Conservation (phyloP, 331 rosid species). For the Malus hybrid region DNA sequence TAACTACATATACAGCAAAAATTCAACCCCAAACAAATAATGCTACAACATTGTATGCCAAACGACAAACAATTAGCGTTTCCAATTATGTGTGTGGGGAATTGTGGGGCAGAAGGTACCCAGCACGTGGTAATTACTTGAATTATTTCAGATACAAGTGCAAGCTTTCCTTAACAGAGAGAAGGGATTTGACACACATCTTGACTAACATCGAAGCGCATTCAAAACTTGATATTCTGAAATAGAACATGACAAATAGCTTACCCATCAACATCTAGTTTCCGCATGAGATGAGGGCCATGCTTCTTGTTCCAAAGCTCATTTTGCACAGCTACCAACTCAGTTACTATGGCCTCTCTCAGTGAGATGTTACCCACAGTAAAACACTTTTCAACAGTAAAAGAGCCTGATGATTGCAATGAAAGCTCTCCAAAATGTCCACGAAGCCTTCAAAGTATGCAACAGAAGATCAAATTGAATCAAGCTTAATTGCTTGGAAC, state of each 20-base stretch:
- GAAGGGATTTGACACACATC: not conserved
- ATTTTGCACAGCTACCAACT: conserved; percentile 48
- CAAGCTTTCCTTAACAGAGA: not conserved
- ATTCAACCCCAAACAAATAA: conserved; percentile 4
- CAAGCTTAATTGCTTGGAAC: not conserved
- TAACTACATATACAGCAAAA: not conserved
- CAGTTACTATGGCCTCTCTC: conserved; percentile 77
- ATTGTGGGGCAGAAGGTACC: not conserved
- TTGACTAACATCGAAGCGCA: not conserved
- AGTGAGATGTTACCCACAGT: conserved; percentile 52
- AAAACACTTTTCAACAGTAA: conserved; percentile 76
- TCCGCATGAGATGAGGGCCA: conserved; percentile 75
- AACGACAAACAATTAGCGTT: not conserved
- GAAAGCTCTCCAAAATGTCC: conserved; percentile 80
- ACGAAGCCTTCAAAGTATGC: conserved; percentile 45
- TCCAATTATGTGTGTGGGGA: not conserved
- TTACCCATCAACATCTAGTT: conserved; percentile 80
- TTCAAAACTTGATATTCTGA: conserved; percentile 8
- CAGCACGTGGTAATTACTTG: not conserved
- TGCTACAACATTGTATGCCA: not conserved
- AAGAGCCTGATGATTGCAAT: conserved; percentile 58
- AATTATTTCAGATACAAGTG: not conserved
- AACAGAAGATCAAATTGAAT: not conserved
- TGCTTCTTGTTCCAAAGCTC: conserved; percentile 84
- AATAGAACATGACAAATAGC: conserved; percentile 14